Percentiles rank a stretch among this genome's conserved stretches.
phyloP scores from a whole-genome alignment of 106 monocot genomes.

The Ottelia alismoides region DNA sequence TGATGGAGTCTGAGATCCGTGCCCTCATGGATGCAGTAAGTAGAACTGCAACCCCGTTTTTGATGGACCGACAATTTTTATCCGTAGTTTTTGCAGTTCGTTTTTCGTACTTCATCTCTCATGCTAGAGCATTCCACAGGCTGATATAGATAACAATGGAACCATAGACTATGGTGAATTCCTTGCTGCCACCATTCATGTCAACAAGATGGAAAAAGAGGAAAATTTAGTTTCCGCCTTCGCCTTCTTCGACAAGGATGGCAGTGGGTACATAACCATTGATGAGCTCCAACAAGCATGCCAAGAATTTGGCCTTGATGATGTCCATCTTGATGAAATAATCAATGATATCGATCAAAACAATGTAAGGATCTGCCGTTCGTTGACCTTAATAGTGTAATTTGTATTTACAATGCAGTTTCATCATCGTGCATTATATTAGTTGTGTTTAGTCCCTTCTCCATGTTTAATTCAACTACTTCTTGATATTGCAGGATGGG shows the following conservation, averaged over 20 bases:
- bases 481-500: slow-evolving; percentile 12
- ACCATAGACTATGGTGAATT: slow-evolving; percentile 23
- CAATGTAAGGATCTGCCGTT: too few relatives aligned
- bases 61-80: too few relatives aligned
- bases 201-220: slow-evolving; percentile 27
- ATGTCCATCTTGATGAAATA: slow-evolving; percentile 25
- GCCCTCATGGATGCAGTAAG: slow-evolving; percentile 22
- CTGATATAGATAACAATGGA: slow-evolving; percentile 25
- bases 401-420: neutral
- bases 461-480: neutral
- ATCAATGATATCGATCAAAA: slow-evolving; percentile 24
- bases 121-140: slow-evolving; percentile 5
- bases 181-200: slow-evolving; percentile 18
- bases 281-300: slow-evolving; percentile 26
- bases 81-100: too few relatives aligned
- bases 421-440: neutral
- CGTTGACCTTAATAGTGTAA: too few relatives aligned
- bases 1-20: slow-evolving; percentile 21
- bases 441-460: neutral
- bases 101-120: too few relatives aligned
- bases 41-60: too few relatives aligned
- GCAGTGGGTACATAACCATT: slow-evolving; percentile 23
- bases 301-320: slow-evolving; percentile 15
- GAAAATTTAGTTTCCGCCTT: slow-evolving; percentile 19
- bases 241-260: slow-evolving; percentile 21